These are phyloP conservation scores for Kondoa subrosea DNA, from an alignment of 768 basidiomycete species.

Conservation along the genomic window DNA sequence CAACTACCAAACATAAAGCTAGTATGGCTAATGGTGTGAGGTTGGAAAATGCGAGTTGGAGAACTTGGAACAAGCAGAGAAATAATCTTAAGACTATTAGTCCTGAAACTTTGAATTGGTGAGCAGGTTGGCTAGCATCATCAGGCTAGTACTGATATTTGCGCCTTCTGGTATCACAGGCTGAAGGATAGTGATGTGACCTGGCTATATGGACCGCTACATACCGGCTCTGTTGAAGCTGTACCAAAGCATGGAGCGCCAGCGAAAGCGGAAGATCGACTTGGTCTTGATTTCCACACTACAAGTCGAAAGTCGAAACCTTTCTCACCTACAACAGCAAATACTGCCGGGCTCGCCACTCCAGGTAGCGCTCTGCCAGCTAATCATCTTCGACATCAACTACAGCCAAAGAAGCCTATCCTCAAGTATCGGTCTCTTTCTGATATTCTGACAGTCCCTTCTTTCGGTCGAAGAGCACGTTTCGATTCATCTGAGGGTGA, in stretches of 20 bases:
- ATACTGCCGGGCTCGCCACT: constrained; percentile 7
- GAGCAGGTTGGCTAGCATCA: constrained; percentile 29
- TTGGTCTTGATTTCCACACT: constrained; percentile 38
- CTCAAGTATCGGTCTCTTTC: constrained; percentile 86
- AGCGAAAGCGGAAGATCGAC: constrained; percentile 38
- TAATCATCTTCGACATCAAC: constrained; percentile 2
- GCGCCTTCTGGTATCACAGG: constrained; percentile 40
- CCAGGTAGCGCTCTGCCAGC: not conserved
- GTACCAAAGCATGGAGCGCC: constrained; percentile 46
- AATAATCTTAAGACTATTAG: constrained; percentile 87
- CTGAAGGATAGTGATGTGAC: constrained; percentile 98
- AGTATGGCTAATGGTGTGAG: constrained; percentile 88
- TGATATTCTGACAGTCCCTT: constrained; percentile 47
- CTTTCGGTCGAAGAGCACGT: not conserved
- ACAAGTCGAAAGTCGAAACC: not conserved
- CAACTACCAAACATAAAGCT: constrained; percentile 95
- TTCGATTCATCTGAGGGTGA: not conserved
- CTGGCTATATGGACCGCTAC: constrained; percentile 93
- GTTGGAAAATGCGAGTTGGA: constrained; percentile 94
- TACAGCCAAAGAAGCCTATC: constrained; percentile 55
- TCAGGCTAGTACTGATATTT: not conserved
- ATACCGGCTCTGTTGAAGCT: constrained; percentile 69
- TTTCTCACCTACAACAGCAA: constrained; percentile 8
- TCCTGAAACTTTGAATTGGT: constrained; percentile 98
- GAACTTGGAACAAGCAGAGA: constrained; percentile 98